Base-by-base conservation (phyloP, 2,329 filamentous ascomycete genomes). In the Ophiostoma ulmi region DNA sequence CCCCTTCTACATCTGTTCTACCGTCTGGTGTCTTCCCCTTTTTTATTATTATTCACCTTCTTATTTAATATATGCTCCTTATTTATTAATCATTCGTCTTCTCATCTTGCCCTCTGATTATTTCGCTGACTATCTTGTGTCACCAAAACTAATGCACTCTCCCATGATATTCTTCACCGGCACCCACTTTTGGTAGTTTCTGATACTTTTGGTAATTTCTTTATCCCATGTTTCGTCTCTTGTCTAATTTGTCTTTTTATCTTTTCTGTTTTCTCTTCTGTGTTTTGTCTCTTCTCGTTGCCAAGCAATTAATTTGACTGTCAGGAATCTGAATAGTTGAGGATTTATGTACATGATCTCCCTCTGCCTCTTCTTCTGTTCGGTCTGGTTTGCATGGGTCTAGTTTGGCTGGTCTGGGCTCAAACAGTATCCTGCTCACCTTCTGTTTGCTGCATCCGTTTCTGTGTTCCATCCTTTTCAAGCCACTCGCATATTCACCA, bases 371-470 rank as follows among this genome's bases (percentile, higher is more conserved):
- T 13, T 39, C 38, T 39, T 10, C 38, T 10, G 10, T 10, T 39
- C 38, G 10, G 38, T 13, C 38, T 39, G 38, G 44, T 48, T 20
- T 20, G 44, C 13, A 17, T 48, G 5, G 44, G 44, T 48, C 44
- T 48, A 20, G 17, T 48, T 48, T 8, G 17, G 2, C 17, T 48
- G 44, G 44, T 48, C 44, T 48, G 7, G 44, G 44, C 44, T 6
- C 44, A n/a, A 20, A 17, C 17, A n/a, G 44, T 20, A 10, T 48
- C 44, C 58, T 20, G 61, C 31, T 38, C 61, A 38, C 31, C 35
- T 64, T 64, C 11, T 64, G 61, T 64, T 64, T 64, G 61, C 61
- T 64, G 31, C 61, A 64, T 64, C 61, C 61, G 61, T 64, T 8
- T 48, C 31, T 64, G 35, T 64, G 61, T 64, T 20, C 26, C 61